Conservation (phyloP, 345 rosid species). For the Eucalyptus lansdowneana region DNA sequence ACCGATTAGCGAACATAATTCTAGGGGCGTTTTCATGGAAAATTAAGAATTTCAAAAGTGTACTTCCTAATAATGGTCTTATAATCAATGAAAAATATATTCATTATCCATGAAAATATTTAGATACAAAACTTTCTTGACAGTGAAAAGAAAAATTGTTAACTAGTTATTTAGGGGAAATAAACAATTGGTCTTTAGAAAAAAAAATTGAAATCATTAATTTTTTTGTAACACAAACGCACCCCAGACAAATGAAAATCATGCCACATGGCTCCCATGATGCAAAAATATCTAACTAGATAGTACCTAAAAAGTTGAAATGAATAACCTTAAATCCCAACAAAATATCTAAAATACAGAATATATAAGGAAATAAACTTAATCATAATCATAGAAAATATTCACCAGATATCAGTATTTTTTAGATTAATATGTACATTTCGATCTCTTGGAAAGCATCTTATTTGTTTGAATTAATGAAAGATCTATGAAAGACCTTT, state of each 20-base stretch:
- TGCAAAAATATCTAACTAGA: background rate
- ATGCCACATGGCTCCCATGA: background rate
- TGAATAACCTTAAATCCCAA: background rate
- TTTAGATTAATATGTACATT: background rate
- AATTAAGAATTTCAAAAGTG: background rate
- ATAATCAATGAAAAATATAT: background rate
- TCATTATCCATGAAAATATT: background rate
- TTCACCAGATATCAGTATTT: background rate
- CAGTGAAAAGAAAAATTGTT: accelerated
- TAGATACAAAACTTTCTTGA: background rate
- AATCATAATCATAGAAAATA: background rate
- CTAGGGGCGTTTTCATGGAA: accelerated
- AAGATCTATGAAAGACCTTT: background rate
- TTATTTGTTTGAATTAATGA: background rate
- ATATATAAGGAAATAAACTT: background rate
- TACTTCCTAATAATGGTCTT: background rate
- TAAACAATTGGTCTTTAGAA: background rate
- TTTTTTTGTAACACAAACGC: background rate
- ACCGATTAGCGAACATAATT: too few relatives aligned
- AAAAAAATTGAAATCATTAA: too few relatives aligned
- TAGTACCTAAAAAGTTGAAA: background rate
- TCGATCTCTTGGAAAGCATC: background rate
- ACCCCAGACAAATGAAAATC: background rate
- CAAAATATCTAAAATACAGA: background rate
- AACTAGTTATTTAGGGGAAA: accelerated